These are phyloP conservation scores for Aciculoconidium aculeatum DNA, from an alignment of 805 yeast species.

Conservation along the genomic window DNA sequence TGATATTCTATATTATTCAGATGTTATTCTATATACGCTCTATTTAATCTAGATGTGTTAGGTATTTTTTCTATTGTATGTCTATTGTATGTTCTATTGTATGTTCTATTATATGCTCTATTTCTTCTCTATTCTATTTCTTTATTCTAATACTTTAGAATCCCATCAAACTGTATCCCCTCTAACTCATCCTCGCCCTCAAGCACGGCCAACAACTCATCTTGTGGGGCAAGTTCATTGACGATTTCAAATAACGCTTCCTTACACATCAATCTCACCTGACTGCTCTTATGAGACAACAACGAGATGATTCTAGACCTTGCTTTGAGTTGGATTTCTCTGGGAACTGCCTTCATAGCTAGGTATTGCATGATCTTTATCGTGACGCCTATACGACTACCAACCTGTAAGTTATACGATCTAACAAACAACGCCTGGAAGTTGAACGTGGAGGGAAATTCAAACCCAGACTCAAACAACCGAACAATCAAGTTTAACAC, in stretches of 20 bases:
- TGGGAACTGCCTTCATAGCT: slow-evolving; percentile 7
- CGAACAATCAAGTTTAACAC: slow-evolving; percentile 28
- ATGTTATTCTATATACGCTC: no score
- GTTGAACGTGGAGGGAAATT: slow-evolving; percentile 23
- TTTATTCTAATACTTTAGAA: no score
- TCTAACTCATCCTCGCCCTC: no score
- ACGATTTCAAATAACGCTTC: slow-evolving; percentile 37
- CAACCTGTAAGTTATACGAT: slow-evolving; percentile 52
- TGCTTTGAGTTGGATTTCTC: slow-evolving; percentile 9
- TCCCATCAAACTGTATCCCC: no score
- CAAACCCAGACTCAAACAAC: slow-evolving; percentile 33
- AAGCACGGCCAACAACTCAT: no score
- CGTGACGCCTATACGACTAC: slow-evolving; percentile 38
- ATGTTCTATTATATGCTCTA: no score
- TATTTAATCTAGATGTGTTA: no score
- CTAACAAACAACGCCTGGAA: slow-evolving; percentile 38
- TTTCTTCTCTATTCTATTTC: no score
- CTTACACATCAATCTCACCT: slow-evolving; percentile 32
- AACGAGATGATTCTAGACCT: slow-evolving; percentile 19
- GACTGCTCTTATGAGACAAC: slow-evolving; percentile 23
- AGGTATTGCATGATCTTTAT: slow-evolving; percentile 42
- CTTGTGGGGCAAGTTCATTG: slow-evolving; percentile 15
- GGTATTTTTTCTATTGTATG: no score
- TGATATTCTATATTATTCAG: no score
- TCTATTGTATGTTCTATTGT: no score